Base-by-base conservation (phyloP, 2,329 filamentous ascomycete species). In the Meredithiella fracta region DNA sequence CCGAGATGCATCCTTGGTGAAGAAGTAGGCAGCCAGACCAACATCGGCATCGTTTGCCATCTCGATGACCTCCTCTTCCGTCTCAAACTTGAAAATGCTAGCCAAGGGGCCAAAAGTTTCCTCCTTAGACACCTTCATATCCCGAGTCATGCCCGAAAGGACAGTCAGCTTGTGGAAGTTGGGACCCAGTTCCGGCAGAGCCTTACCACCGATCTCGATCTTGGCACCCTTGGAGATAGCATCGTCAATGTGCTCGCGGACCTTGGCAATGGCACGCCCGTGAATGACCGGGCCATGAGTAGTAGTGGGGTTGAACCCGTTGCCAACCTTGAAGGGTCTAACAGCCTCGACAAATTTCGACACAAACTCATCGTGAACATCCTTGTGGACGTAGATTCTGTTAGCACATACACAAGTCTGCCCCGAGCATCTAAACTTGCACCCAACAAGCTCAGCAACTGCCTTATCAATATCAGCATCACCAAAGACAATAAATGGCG, bases 401-500 rank as follows among this genome's bases (percentile, higher is more conserved):
- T 82, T 82, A 17, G 77, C 74, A 40, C 75, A 77, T 31, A 86
- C 81, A 63, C 83, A 87, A 0, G 83, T 86, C 69, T 86, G 83
- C 31, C 83, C 83, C 1, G 79, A 83, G 60, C 77, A 79, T 54
- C 83, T 77, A 74, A 86, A 87, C 64, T 87, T 87, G 58, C 78
- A 81, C 31, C 78, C 68, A 49, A 86, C 76, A 31, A 83, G 80
- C 22, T 82, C 83, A 0, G 72, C 70, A 14, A 87, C 78, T 0
- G 84, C 83, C 20, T 72, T 71, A 47, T 85, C 82, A 17, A 87
- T 69, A 63, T 86, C 80, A 15, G 83, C 78, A 62, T 86, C 83
- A 61, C 86, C 82, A 62, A 87, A 87, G 38, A 87, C 82, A 59
- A 87, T 86, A 66, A 86, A 86, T 1, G 83, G 83, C 0, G 83